These are phyloP conservation scores for Zalaria obscura DNA, from an alignment of 2,329 filamentous ascomycete species.

Conservation along the genomic window DNA sequence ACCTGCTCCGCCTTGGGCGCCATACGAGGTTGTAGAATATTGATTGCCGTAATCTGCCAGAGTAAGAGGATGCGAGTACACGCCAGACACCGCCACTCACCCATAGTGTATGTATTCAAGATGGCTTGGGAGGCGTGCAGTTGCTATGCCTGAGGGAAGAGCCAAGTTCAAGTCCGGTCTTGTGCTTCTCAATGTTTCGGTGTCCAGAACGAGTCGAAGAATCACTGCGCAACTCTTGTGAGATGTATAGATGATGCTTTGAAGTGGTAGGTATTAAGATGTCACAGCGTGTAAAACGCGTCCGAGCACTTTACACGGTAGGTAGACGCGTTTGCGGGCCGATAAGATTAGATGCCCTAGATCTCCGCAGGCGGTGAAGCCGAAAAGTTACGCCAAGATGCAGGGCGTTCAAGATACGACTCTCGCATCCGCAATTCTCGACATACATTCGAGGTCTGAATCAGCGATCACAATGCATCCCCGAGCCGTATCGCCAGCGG, in stretches of 20 bases:
- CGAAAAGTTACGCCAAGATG: background rate
- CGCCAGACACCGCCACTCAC: background rate
- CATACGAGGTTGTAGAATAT: constrained; percentile 42
- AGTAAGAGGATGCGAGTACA: background rate
- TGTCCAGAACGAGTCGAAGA: too few species aligned
- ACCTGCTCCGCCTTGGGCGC: constrained; percentile 37
- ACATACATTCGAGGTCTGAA: background rate
- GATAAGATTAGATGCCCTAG: background rate
- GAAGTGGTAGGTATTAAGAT: too few species aligned
- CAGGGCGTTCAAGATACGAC: background rate
- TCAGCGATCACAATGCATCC: constrained; percentile 43
- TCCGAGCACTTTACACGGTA: background rate
- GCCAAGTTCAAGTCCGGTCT: background rate
- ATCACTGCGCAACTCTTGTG: too few species aligned
- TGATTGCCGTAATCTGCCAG: constrained; percentile 25
- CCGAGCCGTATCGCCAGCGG: constrained; percentile 64
- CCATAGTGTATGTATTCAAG: background rate
- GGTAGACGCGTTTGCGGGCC: background rate
- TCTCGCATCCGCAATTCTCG: background rate
- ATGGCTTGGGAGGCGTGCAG: background rate
- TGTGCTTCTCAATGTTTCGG: background rate
- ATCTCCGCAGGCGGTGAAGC: too few species aligned
- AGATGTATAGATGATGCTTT: too few species aligned
- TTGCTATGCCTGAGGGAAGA: background rate
- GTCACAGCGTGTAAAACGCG: too few species aligned